Evolutionary conservation across 106 monocot genomes (phyloP), one percentile per base, ranked within the genome.

Genomic region (Hemerocallis citrina): DNA sequence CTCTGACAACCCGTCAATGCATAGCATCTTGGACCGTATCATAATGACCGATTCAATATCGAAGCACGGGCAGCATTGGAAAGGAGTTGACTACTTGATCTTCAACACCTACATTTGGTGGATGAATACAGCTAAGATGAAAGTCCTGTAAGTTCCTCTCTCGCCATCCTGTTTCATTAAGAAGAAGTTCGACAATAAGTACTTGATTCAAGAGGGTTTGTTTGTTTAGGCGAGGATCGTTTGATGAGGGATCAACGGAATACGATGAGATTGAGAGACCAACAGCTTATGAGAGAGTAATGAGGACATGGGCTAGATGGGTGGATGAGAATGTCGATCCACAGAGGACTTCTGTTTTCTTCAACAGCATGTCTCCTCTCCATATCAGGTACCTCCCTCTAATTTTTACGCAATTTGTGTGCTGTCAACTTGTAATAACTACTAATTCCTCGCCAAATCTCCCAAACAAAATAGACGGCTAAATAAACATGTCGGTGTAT

Each of bases 71-170:
- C 34, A 5, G 12, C 16, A 82, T 47, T 88, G 87, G 87, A 70
- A 70, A 32, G 70, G 62, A 1, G 82, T 57, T 9, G 82, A 88
- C 69, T 82, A 76, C 73, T 64, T 88, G 49, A 34, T 88, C 44
- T 88, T 88, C 45, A 88, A 88, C 62, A 79, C 82, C 6, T 88
- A 88, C 54, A 76, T 88, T 42, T 88, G 87, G 87, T 88, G 87
- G 87, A 88, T 88, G 87, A 88, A 82, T 70, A 76, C 79, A 0
- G 36, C 38, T 34, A 66, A 79, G 24, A 82, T 88, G 67, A 82
- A 88, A 82, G 70, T 82, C 76, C 24, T 75, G 86, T 82, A 50
- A 75, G 81, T 57, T 16, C 1, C 5, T 3, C 30, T 46, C 15
- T 63, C 9, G 47, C 13, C 22, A 24, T 15, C 7, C 31, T 47